Evolutionary conservation across 192 early-diverging fungal species (phyloP), one percentile per base, ranked within the genome.

Genomic region (Phycomyces blakesleeanus): DNA sequence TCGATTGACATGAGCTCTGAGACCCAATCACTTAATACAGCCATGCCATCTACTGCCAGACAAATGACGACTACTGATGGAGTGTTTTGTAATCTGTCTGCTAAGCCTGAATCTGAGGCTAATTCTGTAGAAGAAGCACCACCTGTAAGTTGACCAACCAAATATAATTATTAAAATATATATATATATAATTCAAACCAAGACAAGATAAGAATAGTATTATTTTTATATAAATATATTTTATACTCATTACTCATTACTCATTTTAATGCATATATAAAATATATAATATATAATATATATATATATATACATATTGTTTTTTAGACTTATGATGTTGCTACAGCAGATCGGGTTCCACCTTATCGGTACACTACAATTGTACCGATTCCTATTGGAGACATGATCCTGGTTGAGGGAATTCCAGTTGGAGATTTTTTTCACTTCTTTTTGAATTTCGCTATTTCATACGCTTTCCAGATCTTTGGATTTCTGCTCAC

Each of bases 401-500:
- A 91, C 41, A 85, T 92, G 65, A 72, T 95, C 5, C 76, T 94
- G 7, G 85, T 97, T 20, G 95, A 97, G 56, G 92, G 94, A 10
- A 59, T 97, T 54, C 92, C 95, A 2, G 91, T 93, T 12, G 94
- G 94, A 11, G 81, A 82, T 49, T 60, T 84, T 21, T 78, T 90
- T 50, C 72, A 86, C 40, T 92, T 93, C 63, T 40, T 91, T 25
- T 87, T 90, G 60, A 93, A 92, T 68, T 81, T 93, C 80, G 63
- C 87, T 63, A 84, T 89, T 20, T 91, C 89, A 14, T 80, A 81
- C 54, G 83, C 81, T 62, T 91, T 91, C 51, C 89, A 89, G 60
- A 75, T 91, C 37, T 75, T 89, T 27, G 88, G 93, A 5, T 97
- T 94, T 79, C 83, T 97, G 69, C 71, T 97, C 68, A 94, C 93